Evolutionary conservation across 768 basidiomycete genomes (phyloP).

Genomic region (Cyclocybe cylindracea): DNA sequence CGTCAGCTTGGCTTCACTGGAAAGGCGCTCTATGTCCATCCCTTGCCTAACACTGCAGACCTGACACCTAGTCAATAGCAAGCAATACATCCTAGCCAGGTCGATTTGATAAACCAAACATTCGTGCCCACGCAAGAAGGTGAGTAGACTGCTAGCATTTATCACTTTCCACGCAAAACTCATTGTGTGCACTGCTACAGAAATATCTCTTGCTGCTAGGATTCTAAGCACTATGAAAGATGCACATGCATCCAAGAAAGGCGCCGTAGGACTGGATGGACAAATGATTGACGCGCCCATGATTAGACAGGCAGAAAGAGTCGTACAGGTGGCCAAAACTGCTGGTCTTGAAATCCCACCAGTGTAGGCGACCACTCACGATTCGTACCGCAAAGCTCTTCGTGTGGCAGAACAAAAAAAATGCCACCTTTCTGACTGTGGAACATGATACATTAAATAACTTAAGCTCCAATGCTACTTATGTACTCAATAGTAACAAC

Average conservation of each 20-base stretch:
- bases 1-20: conserved; percentile 86
- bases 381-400: too few relatives aligned
- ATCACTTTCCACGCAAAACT: background rate
- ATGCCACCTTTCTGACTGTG: too few relatives aligned
- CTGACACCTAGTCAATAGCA: conserved; percentile 50
- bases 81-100: conserved; percentile 91
- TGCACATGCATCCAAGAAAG: conserved; percentile 52
- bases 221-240: conserved; percentile 68
- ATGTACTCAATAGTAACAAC: too few relatives aligned
- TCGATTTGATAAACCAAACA: conserved; percentile 72
- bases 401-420: too few relatives aligned
- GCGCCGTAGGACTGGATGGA: conserved; percentile 77
- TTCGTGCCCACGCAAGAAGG: conserved; percentile 79
- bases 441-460: too few relatives aligned
- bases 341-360: conserved; percentile 57
- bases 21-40: conserved; percentile 53
- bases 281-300: conserved; percentile 94
- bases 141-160: conserved; percentile 21
- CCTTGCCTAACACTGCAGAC: background rate
- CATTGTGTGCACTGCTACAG: conserved; percentile 34
- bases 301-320: conserved; percentile 67
- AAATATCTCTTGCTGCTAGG: conserved; percentile 73
- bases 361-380: conserved; percentile 24
- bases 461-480: too few relatives aligned
- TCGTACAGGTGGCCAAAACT: conserved; percentile 42